Evolutionary conservation across 306 rosid genomes (phyloP), one percentile per base, ranked within the genome.

Genomic region (Rosa lucieae): DNA sequence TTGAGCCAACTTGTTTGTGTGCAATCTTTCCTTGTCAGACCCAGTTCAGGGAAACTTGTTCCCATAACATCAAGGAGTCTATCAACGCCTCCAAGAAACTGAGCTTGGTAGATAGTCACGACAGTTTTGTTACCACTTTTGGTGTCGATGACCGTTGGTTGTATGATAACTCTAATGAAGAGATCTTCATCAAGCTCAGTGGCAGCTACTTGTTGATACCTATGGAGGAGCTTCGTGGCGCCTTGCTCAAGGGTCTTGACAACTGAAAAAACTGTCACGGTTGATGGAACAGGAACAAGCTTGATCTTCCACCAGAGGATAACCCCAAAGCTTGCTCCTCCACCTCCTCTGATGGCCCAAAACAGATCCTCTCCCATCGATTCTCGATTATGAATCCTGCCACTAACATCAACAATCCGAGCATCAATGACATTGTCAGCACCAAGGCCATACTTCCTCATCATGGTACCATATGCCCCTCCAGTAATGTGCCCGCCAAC

Each of bases 291-390:
- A 5, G 91, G 90, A 43, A 92, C 98, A 0, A 94, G 90, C 63
- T 86, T 94, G 58, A 94, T 84, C 84, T 92, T 92, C 98, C 97
- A 94, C 91, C 89, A 85, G 2, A 94, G 91, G 66, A 94, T 81
- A 49, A 94, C 65, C 2, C 98, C 97, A 78, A 91, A 91, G 71
- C 98, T 93, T 65, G 83, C 93, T 35, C 97, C 98, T 39, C 94
- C 98, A 1, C 93, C 94, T 18, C 98, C 98, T 87, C 94, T 80
- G 42, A 93, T 88, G 0, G 93, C 98, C 94, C 97, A 93, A 78
- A 93, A 93, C 3, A 89, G 40, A 21, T 93, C 94, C 58, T 93
- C 98, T 44, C 98, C 97, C 98, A 91, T 91, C 51, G 91, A 70
- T 65, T 56, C 72, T 21, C 97, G 81, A 18, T 93, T 88, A 5